A percentile compares a stretch with the other conserved stretches of the same genome.
Conservation (phyloP, 164 flowering plant species). For the Dillenia turbinata region DNA sequence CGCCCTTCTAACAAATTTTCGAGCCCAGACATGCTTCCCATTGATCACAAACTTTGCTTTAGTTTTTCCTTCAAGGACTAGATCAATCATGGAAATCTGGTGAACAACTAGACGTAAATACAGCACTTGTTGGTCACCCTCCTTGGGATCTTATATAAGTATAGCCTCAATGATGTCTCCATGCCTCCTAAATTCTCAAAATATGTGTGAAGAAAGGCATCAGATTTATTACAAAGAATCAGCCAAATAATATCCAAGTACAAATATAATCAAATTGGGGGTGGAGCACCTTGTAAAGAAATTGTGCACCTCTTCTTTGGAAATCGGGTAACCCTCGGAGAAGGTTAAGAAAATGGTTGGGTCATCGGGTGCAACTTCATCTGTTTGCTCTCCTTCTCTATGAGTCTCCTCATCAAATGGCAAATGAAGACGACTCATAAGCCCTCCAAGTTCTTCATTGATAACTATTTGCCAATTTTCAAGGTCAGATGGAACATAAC, state of each 20-base stretch:
- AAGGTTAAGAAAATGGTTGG: slow-evolving; percentile 55
- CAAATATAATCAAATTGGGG: not conserved
- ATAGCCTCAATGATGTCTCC: slow-evolving; percentile 45
- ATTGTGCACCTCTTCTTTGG: slow-evolving; percentile 31
- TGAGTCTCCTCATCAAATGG: not conserved
- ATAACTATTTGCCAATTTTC: too few relatives aligned
- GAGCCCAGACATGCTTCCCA: slow-evolving; percentile 60
- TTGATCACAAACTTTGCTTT: slow-evolving; percentile 46
- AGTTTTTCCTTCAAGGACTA: slow-evolving; percentile 18
- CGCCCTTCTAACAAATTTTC: slow-evolving; percentile 35
- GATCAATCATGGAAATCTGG: slow-evolving; percentile 7
- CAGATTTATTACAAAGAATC: not conserved
- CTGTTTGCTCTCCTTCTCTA: not conserved
- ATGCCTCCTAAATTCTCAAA: slow-evolving; percentile 17
- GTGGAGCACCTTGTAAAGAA: slow-evolving; percentile 30
- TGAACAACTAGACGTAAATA: slow-evolving; percentile 43
- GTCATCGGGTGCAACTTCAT: slow-evolving; percentile 20
- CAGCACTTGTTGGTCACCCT: slow-evolving; percentile 30
- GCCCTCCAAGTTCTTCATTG: not conserved
- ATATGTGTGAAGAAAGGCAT: not conserved
- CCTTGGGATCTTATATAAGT: slow-evolving; percentile 38
- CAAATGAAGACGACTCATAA: not conserved
- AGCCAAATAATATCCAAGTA: not conserved
- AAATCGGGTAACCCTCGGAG: slow-evolving; percentile 51
- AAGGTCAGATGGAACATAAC: not conserved